Evolutionary conservation across 768 basidiomycete genomes (phyloP), one percentile per base, ranked within the genome.

Genomic region (Rhizopogon sp.): DNA sequence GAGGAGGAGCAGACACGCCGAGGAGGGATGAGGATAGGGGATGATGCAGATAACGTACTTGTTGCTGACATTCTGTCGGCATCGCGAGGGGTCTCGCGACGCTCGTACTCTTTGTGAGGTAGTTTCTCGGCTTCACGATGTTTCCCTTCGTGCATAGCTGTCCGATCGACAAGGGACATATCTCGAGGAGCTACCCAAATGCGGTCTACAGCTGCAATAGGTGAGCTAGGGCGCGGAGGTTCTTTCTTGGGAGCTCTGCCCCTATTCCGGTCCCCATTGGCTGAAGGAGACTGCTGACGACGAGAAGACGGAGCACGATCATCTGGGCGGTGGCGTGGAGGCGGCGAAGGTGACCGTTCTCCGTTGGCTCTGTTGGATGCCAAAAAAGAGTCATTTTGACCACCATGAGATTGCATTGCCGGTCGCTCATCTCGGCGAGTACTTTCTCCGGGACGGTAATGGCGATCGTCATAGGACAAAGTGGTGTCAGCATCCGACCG

Each of bases 391-490:
- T 66, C 70, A 54, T 55, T 53, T 51, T 53, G 31, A 35, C 55
- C 55, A 52, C 50, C 58, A 44, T 68, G 63, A 55, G 63, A 39
- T 1, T 70, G 50, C 3, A 54, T 33, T 45, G 20, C 33, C 5
- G 60, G 55, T 43, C 64, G 64, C 52, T 71, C 68, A 35, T 70
- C 70, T 20, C 68, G 59, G 2, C 68, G 63, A 56, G 37, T 45
- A 10, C 60, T 43, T 37, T 70, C 68, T 43, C 65, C 74, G 35
- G 85, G 84, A 46, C 84, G 80, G 66, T 88, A 87, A 65, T 86
- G 83, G 29, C 86, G 79, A 65, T 87, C 86, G 54, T 79, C 72
- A 53, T 78, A 82, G 16, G 81, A 77, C 53, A 85, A 74, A 14
- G 35, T 60, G 59, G 61, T 57, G 39, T 56, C 59, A 20, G 51